A percentile compares a stretch with the other conserved stretches of the same genome.
phyloP scores from a whole-genome alignment of 2,329 filamentous ascomycete species.

The Talaromyces funiculosus region DNA sequence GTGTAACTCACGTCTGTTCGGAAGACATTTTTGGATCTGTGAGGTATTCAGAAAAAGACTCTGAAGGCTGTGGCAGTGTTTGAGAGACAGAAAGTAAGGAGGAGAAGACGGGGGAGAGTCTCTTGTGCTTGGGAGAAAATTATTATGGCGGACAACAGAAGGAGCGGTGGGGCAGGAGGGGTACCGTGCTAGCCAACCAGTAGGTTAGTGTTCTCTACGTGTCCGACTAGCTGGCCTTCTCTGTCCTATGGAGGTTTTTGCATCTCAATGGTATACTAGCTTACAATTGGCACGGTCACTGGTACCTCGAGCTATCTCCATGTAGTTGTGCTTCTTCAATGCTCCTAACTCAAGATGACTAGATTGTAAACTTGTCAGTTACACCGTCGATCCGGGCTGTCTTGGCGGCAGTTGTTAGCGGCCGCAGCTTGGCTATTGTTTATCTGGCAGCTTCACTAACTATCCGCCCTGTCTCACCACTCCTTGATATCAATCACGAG shows the following conservation, averaged over 20 bases:
- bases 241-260: background rate
- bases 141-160: conserved; percentile 5
- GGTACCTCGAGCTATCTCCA: background rate
- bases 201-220: background rate
- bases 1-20: conserved; percentile 70
- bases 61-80: conserved; percentile 14
- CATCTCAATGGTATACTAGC: background rate
- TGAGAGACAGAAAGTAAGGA: conserved; percentile 19
- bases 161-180: conserved; percentile 14
- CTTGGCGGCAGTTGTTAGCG: conserved; percentile 1
- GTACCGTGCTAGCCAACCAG: conserved; percentile 1
- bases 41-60: conserved; percentile 15
- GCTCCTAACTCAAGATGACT: background rate
- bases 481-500: background rate
- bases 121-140: conserved; percentile 9
- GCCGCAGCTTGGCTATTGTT: conserved; percentile 6
- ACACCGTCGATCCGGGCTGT: background rate
- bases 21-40: conserved; percentile 56
- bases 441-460: conserved; percentile 16
- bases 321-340: background rate
- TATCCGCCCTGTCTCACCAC: background rate
- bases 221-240: background rate
- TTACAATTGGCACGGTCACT: background rate
- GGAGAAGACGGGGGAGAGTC: background rate
- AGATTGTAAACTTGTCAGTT: background rate